These are phyloP conservation scores for Flaveria sonorensis DNA, from an alignment of 129 eudicot genomes.

Conservation along the genomic window DNA sequence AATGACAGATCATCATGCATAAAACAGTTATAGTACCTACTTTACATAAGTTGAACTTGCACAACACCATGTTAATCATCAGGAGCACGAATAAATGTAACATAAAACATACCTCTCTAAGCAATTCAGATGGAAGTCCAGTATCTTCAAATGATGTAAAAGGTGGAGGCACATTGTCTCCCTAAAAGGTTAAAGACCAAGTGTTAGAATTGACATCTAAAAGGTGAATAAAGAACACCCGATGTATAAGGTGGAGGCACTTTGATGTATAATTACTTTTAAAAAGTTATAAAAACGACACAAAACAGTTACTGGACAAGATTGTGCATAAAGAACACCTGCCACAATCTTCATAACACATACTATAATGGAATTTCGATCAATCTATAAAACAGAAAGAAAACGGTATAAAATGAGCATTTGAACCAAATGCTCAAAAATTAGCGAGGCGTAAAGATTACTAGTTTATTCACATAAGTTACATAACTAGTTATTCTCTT, in stretches of 20 bases:
- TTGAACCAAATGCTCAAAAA: background rate
- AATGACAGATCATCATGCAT: constrained; percentile 39
- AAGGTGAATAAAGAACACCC: no score
- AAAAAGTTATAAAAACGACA: no score
- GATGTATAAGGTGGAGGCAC: no score
- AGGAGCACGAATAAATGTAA: constrained; percentile 17
- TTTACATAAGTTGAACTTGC: constrained; percentile 28
- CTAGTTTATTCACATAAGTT: background rate
- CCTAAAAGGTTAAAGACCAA: constrained; percentile 38
- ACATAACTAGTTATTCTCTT: background rate
- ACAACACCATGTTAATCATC: constrained; percentile 23
- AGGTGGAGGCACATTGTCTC: constrained; percentile 74
- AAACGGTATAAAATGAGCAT: background rate
- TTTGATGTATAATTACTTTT: background rate
- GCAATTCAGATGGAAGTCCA: constrained; percentile 84
- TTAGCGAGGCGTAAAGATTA: background rate
- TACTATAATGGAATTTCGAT: background rate
- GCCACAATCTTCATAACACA: background rate
- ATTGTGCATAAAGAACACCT: no score
- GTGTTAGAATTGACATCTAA: constrained; percentile 17
- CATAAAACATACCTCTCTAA: constrained; percentile 74
- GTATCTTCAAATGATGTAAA: constrained; percentile 75
- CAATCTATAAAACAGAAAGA: background rate
- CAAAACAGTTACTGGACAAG: no score
- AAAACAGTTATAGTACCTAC: constrained; percentile 28